Base-by-base conservation (phyloP, 1,284 basidiomycete species). In the Trichosporon sp. region DNA sequence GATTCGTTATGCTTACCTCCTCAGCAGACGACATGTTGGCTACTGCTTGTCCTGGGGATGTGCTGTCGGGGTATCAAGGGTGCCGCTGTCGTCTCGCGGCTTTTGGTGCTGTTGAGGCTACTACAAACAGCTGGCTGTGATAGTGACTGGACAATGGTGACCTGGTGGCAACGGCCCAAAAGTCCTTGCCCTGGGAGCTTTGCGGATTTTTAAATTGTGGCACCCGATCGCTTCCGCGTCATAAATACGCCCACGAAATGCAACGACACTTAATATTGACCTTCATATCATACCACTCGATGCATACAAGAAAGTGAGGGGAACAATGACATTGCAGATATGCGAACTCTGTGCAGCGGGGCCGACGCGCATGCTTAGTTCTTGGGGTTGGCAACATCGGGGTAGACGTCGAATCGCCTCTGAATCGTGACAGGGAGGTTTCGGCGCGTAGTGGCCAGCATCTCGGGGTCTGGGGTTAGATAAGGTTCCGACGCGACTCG, bases 401-500 rank as follows among this genome's bases (percentile, higher is more conserved):
- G 82, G 76, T 96, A 97, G 59, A 95, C 91, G 80, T 95, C 94
- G 75, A 95, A 96, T 62, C 94, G 85, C 64, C 93, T 82, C 79
- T 97, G 95, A 23, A 82, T 85, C 0, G 91, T 93, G 19, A 97
- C 90, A 13, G 93, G 93, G 62, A 95, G 90, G 13, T 90, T 90
- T 61, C 85, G 83, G 44, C 94, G 85, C 9, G 91, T 88, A 5
- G 87, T 86, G 40, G 85, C 75, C 68, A 93, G 83, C 57, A 84
- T 77, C 65, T 87, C 82, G 7, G 92, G 86, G 72, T 95, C 93
- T 95, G 78, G 7, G 14, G 36, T 61, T 36, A 60, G 57, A 7
- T 16, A 25, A 21, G 31, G 25, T 25, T 23, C 21, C 27, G 21
- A 14, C 13, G 52, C 46, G 29, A 25, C 60, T 44, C 31, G 21